These are phyloP conservation scores for Mycena citricolor DNA, from an alignment of 1,284 basidiomycete genomes.

Conservation along the genomic window DNA sequence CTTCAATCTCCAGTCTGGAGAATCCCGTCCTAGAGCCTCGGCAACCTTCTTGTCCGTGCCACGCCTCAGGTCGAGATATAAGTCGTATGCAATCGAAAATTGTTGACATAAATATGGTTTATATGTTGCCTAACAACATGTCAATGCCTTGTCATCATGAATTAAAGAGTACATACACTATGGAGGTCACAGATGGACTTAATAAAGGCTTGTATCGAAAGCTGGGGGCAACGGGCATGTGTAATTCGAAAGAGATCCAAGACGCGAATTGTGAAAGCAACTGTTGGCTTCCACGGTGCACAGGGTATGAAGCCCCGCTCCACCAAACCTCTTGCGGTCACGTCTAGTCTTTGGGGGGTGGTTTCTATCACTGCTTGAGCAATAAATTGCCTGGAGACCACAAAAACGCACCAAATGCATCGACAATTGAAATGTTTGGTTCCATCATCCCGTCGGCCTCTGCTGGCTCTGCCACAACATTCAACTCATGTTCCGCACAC, in stretches of 20 bases:
- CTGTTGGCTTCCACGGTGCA: conserved; percentile 18
- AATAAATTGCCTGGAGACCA: not conserved
- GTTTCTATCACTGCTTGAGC: not conserved
- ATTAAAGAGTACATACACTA: conserved; percentile 13
- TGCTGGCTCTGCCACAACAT: not conserved
- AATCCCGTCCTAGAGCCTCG: conserved; percentile 23
- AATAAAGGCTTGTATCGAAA: conserved; percentile 24
- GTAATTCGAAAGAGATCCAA: conserved; percentile 24
- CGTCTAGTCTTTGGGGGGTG: not conserved
- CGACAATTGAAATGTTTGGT: conserved; percentile 6
- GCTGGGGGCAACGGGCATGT: conserved; percentile 21
- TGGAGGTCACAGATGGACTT: conserved; percentile 24
- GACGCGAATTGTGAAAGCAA: conserved; percentile 22
- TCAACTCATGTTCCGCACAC: conserved; percentile 6
- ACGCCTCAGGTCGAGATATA: conserved; percentile 29
- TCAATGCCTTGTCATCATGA: not conserved
- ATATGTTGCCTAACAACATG: conserved; percentile 9
- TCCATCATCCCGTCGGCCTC: not conserved
- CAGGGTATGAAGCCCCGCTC: conserved; percentile 23
- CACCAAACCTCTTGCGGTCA: conserved; percentile 9
- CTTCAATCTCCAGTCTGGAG: conserved; percentile 28
- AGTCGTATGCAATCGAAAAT: conserved; percentile 31
- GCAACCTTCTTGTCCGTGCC: conserved; percentile 22
- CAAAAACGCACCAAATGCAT: conserved; percentile 12
- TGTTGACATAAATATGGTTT: conserved; percentile 21